phyloP scores from a whole-genome alignment of 306 rosid species.

The Castanospermum australe region DNA sequence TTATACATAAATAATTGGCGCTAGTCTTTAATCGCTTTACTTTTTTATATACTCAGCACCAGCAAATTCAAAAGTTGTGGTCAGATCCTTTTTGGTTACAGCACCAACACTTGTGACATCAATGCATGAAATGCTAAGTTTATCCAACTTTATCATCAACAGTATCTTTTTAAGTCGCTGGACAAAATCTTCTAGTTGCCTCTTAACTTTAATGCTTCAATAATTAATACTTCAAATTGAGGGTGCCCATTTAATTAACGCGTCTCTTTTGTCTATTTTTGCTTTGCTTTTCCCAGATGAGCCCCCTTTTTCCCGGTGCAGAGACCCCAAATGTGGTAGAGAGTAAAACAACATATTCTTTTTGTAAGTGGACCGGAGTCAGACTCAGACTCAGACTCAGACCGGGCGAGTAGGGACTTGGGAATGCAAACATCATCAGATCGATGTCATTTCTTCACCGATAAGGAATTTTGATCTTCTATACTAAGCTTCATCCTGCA shows the following conservation, averaged over 20 bases:
- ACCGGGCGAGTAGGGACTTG: not conserved
- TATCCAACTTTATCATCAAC: conserved; percentile 54
- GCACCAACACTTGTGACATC: conserved; percentile 43
- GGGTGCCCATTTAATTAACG: conserved; percentile 36
- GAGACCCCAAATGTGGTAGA: conserved; percentile 47
- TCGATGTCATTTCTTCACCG: conserved; percentile 50
- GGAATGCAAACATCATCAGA: conserved; percentile 6
- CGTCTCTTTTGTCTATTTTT: conserved; percentile 48
- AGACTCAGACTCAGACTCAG: conserved; percentile 31
- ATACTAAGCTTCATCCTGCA: conserved; percentile 11
- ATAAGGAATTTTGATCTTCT: conserved; percentile 44
- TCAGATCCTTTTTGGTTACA: conserved; percentile 46
- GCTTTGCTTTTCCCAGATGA: conserved; percentile 36
- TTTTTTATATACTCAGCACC: conserved; percentile 26
- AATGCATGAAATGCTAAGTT: conserved; percentile 46
- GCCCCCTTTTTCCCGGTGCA: conserved; percentile 40
- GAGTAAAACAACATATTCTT: conserved; percentile 39
- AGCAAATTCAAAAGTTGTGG: conserved; percentile 48
- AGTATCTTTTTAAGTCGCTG: conserved; percentile 29
- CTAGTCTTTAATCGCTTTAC: conserved; percentile 38
- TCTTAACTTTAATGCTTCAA: conserved; percentile 51
- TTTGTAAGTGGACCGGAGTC: conserved; percentile 52
- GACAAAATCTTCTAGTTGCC: conserved; percentile 58
- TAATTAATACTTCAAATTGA: conserved; percentile 40
- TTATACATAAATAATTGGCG: conserved; percentile 27